A percentile compares a stretch with the other conserved stretches of the same genome.
phyloP scores from a whole-genome alignment of 73 alveolate species.

The Symbiodinium natans region DNA sequence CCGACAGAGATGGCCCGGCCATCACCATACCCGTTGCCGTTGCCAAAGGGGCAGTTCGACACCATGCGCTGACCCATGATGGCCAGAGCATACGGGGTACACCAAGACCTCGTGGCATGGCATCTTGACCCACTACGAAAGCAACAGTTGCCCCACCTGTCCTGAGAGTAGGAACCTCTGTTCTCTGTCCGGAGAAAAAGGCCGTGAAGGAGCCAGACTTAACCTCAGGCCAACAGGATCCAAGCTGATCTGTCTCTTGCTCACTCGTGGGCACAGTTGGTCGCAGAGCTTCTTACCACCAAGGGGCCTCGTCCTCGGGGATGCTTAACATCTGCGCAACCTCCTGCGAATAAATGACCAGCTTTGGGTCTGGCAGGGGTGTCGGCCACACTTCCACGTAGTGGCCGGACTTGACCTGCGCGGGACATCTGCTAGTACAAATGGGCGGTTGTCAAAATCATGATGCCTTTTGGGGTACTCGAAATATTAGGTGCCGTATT shows the following conservation, averaged over 20 bases:
- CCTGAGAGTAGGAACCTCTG: background rate
- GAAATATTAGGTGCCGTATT: too few relatives aligned
- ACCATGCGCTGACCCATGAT: slow-evolving; percentile 17
- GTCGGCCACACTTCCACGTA: slow-evolving; percentile 64
- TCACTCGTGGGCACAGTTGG: too few relatives aligned
- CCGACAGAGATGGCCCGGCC: slow-evolving; percentile 83
- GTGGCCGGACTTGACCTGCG: slow-evolving; percentile 71
- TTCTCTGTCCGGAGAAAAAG: background rate
- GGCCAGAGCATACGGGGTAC: background rate
- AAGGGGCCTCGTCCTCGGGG: background rate
- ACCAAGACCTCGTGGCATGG: slow-evolving; percentile 5
- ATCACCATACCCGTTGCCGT: slow-evolving; percentile 79
- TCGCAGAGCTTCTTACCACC: too few relatives aligned
- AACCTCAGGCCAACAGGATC: too few relatives aligned
- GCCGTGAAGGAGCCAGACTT: background rate
- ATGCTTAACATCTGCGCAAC: background rate
- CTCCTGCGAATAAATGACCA: slow-evolving; percentile 17
- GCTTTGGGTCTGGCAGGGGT: slow-evolving; percentile 56
- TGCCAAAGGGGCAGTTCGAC: slow-evolving; percentile 46
- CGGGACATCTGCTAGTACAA: background rate
- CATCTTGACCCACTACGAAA: background rate
- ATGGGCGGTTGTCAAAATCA: background rate
- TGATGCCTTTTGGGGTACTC: too few relatives aligned
- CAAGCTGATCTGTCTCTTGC: too few relatives aligned
- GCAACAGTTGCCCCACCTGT: background rate